phyloP scores from a whole-genome alignment of 2,329 filamentous ascomycete species.

The Sarocladium kiliense region DNA sequence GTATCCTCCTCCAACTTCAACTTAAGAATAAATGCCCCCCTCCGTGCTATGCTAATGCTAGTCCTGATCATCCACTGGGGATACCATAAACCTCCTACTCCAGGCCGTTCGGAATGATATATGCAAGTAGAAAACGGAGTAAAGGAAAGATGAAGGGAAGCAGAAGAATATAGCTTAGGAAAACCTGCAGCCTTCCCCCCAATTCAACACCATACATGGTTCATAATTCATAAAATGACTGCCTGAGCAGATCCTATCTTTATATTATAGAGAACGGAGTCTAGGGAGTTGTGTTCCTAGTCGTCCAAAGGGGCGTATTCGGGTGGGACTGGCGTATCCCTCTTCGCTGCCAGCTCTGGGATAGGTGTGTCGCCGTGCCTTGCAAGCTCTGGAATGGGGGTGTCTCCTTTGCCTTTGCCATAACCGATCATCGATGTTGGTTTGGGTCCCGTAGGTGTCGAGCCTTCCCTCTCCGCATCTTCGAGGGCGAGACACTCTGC shows the following conservation, averaged over 20 bases:
- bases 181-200: background rate
- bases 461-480: conserved; percentile 30
- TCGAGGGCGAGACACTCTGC: conserved; percentile 19
- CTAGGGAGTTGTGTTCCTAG: background rate
- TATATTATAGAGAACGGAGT: background rate
- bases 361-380: conserved; percentile 10
- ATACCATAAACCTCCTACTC: no score
- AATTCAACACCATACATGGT: background rate
- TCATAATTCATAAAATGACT: background rate
- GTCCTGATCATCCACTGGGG: background rate
- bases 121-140: background rate
- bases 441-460: conserved; percentile 31
- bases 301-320: background rate
- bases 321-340: conserved; percentile 10
- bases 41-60: background rate
- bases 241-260: background rate
- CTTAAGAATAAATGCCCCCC: no score
- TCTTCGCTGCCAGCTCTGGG: conserved; percentile 1
- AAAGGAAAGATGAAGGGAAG: background rate
- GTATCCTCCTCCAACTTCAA: no score
- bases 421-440: background rate
- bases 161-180: background rate
- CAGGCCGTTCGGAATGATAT: background rate
- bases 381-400: conserved; percentile 19
- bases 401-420: conserved; percentile 12